Evolutionary conservation across 345 rosid genomes (phyloP).

Genomic region (Sapria himalayana): DNA sequence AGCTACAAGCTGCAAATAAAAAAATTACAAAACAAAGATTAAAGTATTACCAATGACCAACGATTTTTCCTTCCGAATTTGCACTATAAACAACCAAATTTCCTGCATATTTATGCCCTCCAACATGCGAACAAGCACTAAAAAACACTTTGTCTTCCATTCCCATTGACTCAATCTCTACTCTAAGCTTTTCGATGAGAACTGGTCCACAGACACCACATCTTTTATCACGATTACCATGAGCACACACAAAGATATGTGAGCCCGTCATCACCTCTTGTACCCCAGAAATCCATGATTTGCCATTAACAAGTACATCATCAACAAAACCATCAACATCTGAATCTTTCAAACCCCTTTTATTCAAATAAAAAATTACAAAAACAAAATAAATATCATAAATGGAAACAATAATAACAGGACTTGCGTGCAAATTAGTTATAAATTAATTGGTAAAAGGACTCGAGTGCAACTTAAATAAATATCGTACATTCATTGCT

Average conservation of each 20-base stretch:
- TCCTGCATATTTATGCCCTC: slow-evolving; percentile 98
- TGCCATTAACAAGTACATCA: slow-evolving; percentile 65
- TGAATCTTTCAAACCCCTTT: slow-evolving; percentile 44
- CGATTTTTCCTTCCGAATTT: slow-evolving; percentile 32
- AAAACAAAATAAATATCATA: slow-evolving; percentile 2
- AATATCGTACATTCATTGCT: too few species aligned
- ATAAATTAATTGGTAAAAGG: too few species aligned
- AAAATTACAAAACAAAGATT: not conserved
- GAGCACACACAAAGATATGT: slow-evolving; percentile 76
- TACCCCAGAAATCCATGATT: slow-evolving; percentile 51
- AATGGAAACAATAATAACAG: too few species aligned
- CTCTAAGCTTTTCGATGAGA: slow-evolving; percentile 46
- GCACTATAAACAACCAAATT: slow-evolving; percentile 60
- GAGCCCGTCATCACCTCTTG: slow-evolving; percentile 43
- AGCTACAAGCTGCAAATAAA: slow-evolving; percentile 1
- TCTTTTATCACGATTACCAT: slow-evolving; percentile 73
- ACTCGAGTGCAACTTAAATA: too few species aligned
- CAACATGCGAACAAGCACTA: slow-evolving; percentile 70
- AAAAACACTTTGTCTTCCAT: slow-evolving; percentile 39
- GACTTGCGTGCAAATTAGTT: too few species aligned
- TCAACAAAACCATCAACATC: slow-evolving; percentile 64
- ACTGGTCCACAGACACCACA: slow-evolving; percentile 95
- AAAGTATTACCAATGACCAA: slow-evolving; percentile 58
- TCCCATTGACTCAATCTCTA: slow-evolving; percentile 47
- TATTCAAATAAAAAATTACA: slow-evolving; percentile 2